Percentiles rank a stretch among this genome's conserved stretches.
phyloP scores from a whole-genome alignment of 805 yeast species.

The Kluyveromyces siamensis region DNA sequence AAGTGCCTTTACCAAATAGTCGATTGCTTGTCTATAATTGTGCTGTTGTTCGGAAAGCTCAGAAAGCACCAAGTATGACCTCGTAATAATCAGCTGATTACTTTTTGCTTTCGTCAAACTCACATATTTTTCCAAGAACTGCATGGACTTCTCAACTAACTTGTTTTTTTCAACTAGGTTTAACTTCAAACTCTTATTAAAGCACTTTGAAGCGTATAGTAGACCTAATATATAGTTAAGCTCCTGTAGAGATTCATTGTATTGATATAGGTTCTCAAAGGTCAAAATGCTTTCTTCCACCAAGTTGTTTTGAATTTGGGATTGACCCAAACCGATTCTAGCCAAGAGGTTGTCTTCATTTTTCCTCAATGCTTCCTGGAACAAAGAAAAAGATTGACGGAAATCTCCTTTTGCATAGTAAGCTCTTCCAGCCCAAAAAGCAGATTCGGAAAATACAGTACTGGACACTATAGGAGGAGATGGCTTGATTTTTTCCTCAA shows the following conservation, averaged over 20 bases:
- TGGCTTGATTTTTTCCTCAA: conserved; percentile 38
- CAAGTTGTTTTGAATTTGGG: conserved; percentile 66
- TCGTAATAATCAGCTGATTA: conserved; percentile 50
- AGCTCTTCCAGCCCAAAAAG: conserved; percentile 83
- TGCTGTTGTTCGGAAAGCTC: conserved; percentile 61
- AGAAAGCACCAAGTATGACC: conserved; percentile 63
- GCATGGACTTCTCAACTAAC: conserved; percentile 44
- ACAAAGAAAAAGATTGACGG: conserved; percentile 61
- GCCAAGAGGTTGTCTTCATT: conserved; percentile 62
- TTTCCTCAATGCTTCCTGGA: conserved; percentile 59
- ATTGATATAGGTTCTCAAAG: conserved; percentile 63
- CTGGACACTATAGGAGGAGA: conserved; percentile 28
- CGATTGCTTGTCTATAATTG: conserved; percentile 52
- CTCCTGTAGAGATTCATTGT: conserved; percentile 62
- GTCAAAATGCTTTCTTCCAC: conserved; percentile 79
- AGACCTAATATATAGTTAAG: conserved; percentile 69
- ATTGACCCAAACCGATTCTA: conserved; percentile 76
- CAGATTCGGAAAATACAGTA: conserved; percentile 47
- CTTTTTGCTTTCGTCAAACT: conserved; percentile 45
- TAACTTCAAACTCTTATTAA: conserved; percentile 2
- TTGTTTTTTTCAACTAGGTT: conserved; percentile 14
- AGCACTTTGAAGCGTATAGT: conserved; percentile 48
- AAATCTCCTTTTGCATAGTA: conserved; percentile 51
- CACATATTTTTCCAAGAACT: conserved; percentile 60
- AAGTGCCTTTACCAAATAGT: conserved; percentile 51